Conservation (phyloP, 306 rosid species). For the Pterocarpus macrocarpus region DNA sequence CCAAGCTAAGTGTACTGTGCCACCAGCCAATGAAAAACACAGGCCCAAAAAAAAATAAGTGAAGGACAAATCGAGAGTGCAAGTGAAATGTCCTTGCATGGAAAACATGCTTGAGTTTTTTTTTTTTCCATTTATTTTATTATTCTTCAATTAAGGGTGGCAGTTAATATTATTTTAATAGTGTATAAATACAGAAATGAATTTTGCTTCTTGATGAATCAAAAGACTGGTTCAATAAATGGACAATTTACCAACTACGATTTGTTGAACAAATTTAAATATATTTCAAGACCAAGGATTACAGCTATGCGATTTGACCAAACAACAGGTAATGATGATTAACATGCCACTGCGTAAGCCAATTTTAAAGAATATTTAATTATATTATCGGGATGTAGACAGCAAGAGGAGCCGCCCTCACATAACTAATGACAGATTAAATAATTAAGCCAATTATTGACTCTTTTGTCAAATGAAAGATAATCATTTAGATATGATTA, state of each 20-base stretch:
- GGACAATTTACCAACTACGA: slow-evolving; percentile 48
- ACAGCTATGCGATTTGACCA: slow-evolving; percentile 59
- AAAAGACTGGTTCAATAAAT: slow-evolving; percentile 46
- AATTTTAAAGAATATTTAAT: neutral
- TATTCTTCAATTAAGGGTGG: slow-evolving; percentile 20
- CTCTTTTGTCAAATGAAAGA: neutral
- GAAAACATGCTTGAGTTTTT: slow-evolving; percentile 21
- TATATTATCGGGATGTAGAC: neutral
- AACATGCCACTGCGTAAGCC: neutral
- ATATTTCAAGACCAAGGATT: slow-evolving; percentile 36
- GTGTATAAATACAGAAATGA: neutral
- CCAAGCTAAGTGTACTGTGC: too few species aligned
- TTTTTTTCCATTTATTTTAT: neutral
- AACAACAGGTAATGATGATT: slow-evolving; percentile 39
- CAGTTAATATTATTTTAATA: slow-evolving; percentile 27
- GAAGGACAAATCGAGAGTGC: neutral
- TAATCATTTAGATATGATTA: neutral
- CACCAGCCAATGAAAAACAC: too few species aligned
- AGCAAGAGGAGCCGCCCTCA: neutral
- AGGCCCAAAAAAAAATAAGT: too few species aligned
- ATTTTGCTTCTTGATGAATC: slow-evolving; percentile 23
- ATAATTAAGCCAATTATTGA: neutral
- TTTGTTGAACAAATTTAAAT: slow-evolving; percentile 43
- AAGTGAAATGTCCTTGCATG: slow-evolving; percentile 34
- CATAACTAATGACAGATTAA: neutral